Evolutionary conservation across 2,329 filamentous ascomycete species (phyloP).

Genomic region (Phialocephala subalpina): DNA sequence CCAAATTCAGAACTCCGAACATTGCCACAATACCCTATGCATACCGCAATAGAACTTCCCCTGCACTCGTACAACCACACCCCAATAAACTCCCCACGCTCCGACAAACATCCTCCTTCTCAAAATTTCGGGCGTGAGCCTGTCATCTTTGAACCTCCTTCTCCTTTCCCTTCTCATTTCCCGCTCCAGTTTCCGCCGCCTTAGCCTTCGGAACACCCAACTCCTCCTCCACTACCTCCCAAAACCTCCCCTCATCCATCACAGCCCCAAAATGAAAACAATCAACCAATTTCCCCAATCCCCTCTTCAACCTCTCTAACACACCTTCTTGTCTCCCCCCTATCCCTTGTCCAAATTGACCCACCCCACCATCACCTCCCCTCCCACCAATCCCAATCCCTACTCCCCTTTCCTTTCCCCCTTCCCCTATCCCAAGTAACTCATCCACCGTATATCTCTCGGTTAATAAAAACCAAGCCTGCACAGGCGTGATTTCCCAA

Average conservation of each 20-base stretch:
- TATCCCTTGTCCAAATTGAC: no score
- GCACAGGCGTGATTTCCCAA: constrained; percentile 43
- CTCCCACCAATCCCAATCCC: not conserved
- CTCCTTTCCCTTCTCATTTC: constrained; percentile 1
- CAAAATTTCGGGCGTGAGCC: not conserved
- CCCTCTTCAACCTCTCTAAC: constrained; percentile 35
- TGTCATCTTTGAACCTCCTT: not conserved
- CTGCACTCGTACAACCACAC: no score
- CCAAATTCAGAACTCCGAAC: no score
- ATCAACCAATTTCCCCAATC: constrained; percentile 30
- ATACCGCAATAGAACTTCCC: no score
- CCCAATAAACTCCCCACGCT: no score
- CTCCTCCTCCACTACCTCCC: constrained; percentile 34
- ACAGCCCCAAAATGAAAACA: constrained; percentile 42
- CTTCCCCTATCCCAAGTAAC: constrained; percentile 12
- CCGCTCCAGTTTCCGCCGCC: not conserved
- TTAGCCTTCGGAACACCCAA: constrained; percentile 16
- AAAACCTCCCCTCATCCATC: constrained; percentile 37
- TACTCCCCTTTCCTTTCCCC: not conserved
- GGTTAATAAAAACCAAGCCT: constrained; percentile 40
- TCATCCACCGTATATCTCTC: constrained; percentile 27
- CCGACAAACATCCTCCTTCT: not conserved
- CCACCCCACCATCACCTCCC: not conserved
- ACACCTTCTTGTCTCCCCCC: constrained; percentile 8
- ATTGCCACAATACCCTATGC: no score